A percentile compares a stretch with the other conserved stretches of the same genome.
These are phyloP conservation scores for Candida vaughaniae DNA, from an alignment of 805 yeast species.

Conservation along the genomic window DNA sequence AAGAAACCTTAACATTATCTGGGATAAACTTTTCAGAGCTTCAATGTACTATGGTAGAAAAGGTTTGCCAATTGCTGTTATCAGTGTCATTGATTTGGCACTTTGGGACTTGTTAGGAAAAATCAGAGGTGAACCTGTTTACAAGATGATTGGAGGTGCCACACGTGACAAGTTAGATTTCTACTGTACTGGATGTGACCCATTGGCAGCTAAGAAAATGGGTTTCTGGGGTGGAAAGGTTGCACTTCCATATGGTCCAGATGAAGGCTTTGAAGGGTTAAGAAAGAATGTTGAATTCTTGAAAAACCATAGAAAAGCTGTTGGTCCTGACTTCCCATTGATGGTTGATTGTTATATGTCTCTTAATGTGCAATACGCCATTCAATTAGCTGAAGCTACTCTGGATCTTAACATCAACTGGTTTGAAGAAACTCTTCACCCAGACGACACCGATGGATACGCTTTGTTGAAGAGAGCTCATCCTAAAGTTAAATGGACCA, in stretches of 20 bases:
- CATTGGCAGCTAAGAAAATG: slow-evolving; percentile 47
- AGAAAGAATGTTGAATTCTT: slow-evolving; percentile 46
- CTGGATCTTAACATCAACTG: slow-evolving; percentile 49
- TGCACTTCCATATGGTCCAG: slow-evolving; percentile 51
- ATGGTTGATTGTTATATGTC: slow-evolving; percentile 58
- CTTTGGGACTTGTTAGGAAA: slow-evolving; percentile 52
- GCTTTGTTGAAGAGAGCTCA: slow-evolving; percentile 45
- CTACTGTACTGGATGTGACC: slow-evolving; percentile 51
- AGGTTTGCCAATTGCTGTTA: slow-evolving; percentile 48
- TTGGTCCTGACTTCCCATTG: slow-evolving; percentile 53
- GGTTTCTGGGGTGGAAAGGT: slow-evolving; percentile 58
- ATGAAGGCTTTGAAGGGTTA: slow-evolving; percentile 48
- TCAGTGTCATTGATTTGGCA: slow-evolving; percentile 48
- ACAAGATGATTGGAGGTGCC: slow-evolving; percentile 52
- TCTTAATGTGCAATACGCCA: slow-evolving; percentile 46
- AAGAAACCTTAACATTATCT: slow-evolving; percentile 42
- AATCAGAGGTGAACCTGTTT: slow-evolving; percentile 50
- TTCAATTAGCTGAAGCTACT: slow-evolving; percentile 45
- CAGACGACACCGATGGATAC: slow-evolving; percentile 51
- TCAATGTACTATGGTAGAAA: slow-evolving; percentile 53
- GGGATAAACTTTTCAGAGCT: slow-evolving; percentile 51
- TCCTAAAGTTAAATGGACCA: slow-evolving; percentile 49
- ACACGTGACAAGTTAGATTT: slow-evolving; percentile 44
- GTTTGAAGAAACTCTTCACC: slow-evolving; percentile 53
- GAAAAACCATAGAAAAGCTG: slow-evolving; percentile 41